Evolutionary conservation across 2,329 filamentous ascomycete genomes (phyloP).

Genomic region (Scleromitrula shiraiana): DNA sequence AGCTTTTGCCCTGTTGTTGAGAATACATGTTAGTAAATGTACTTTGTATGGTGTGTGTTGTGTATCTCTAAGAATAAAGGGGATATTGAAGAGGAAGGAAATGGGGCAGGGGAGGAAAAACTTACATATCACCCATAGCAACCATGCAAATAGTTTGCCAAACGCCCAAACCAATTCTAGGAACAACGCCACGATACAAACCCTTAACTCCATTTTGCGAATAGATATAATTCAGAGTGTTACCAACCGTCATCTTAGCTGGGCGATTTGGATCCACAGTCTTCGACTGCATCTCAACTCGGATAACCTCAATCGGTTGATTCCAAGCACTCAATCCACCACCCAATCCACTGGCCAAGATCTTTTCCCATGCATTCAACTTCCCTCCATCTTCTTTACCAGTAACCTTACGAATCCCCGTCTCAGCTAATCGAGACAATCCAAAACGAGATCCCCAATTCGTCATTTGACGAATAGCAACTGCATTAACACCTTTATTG

Average conservation of each 20-base stretch:
- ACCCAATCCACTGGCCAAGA: constrained; percentile 76
- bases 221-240: constrained; percentile 84
- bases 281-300: constrained; percentile 99
- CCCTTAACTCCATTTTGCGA: constrained; percentile 78
- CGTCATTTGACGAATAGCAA: constrained; percentile 97
- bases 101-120: constrained; percentile 6
- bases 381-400: constrained; percentile 75
- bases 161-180: constrained; percentile 87
- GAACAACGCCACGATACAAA: constrained; percentile 90
- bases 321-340: constrained; percentile 98
- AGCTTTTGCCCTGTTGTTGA: constrained; percentile 51
- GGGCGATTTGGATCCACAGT: constrained; percentile 94
- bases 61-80: too few relatives aligned
- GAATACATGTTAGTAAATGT: constrained; percentile 14
- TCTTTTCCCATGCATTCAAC: constrained; percentile 76
- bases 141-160: constrained; percentile 99
- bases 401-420: constrained; percentile 69
- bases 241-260: constrained; percentile 97
- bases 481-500: constrained; percentile 97
- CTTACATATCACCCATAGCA: constrained; percentile 93
- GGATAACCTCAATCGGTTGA: constrained; percentile 99
- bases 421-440: constrained; percentile 83
- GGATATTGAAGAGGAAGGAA: too few relatives aligned
- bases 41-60: too few relatives aligned
- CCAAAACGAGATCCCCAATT: constrained; percentile 99